Evolutionary conservation across 495 filamentous ascomycete genomes (phyloP), one percentile per base, ranked within the genome.

Genomic region (Aspergillus sclerotiicarbonarius): DNA sequence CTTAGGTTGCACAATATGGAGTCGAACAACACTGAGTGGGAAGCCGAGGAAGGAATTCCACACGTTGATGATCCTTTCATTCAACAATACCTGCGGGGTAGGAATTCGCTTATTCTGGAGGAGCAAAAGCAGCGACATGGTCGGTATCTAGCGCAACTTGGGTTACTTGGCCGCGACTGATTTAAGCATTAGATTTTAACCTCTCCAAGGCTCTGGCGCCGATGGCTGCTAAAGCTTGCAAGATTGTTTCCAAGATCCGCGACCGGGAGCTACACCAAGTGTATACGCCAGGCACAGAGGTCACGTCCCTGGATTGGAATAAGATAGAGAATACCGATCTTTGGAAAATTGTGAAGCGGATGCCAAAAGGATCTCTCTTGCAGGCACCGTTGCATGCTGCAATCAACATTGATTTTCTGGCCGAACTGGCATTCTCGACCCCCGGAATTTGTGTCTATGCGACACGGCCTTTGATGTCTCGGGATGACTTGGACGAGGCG

Each of bases 341-440:
- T 9, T 98, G 91, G 90, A 81, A 82, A 59, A 94, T 97, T 53
- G 82, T 96, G 4, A 79, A 86, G 49, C 80, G 74, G 44, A 89
- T 98, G 89, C 94, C 94, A 19, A 98, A 98, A 67, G 94, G 94
- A 4, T 85, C 89, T 5, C 79, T 98, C 8, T 71, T 98, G 53
- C 92, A 97, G 73, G 89, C 91, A 7, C 91, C 97, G 72, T 71
- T 94, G 53, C 88, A 94, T 67, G 90, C 91, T 58, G 93, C 96
- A 87, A 88, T 94, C 50, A 90, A 96, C 65, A 80, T 90, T 46
- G 87, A 90, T 58, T 93, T 84, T 71, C 71, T 96, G 4, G 76
- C 96, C 39, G 80, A 84, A 13, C 77, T 87, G 58, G 83, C 87
- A 2, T 77, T 97, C 32, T 76, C 78, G 5, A 93, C 88, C 0